Evolutionary conservation across 2,329 filamentous ascomycete species (phyloP).

Genomic region (Xylariaceae sp.): DNA sequence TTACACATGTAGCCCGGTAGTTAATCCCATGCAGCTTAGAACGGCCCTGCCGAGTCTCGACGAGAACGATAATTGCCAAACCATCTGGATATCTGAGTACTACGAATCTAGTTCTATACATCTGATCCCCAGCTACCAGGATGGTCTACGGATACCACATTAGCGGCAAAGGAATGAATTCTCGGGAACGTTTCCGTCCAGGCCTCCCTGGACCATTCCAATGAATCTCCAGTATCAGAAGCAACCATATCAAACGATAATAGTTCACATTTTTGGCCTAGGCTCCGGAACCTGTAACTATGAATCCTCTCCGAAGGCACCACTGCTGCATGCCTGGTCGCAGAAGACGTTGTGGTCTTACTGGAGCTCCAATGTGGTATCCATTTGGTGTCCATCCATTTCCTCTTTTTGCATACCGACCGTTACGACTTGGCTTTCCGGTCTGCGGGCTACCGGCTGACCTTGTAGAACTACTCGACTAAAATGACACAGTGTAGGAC

Average conservation of each 20-base stretch:
- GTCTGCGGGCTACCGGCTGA: slow-evolving; percentile 20
- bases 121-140: slow-evolving; percentile 7
- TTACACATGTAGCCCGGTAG: background rate
- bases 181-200: slow-evolving; percentile 8
- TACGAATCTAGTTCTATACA: slow-evolving; percentile 4
- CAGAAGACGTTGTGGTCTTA: slow-evolving; percentile 7
- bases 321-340: slow-evolving; percentile 10
- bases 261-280: slow-evolving; percentile 6
- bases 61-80: slow-evolving; percentile 4
- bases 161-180: too few species aligned
- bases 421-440: slow-evolving; percentile 11
- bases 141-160: slow-evolving; percentile 10
- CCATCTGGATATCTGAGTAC: slow-evolving; percentile 1
- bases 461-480: slow-evolving; percentile 15
- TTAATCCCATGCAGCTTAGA: background rate
- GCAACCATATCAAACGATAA: slow-evolving; percentile 6
- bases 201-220: slow-evolving; percentile 9
- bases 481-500: slow-evolving; percentile 12
- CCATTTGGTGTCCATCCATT: slow-evolving; percentile 12
- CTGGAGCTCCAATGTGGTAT: slow-evolving; percentile 9
- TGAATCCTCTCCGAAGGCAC: slow-evolving; percentile 14
- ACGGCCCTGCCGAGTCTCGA: slow-evolving; percentile 1
- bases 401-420: slow-evolving; percentile 12
- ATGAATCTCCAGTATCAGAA: slow-evolving; percentile 5
- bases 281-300: slow-evolving; percentile 8